Base-by-base conservation (phyloP, 139 green algal species). In the Asterochloris sp. region DNA sequence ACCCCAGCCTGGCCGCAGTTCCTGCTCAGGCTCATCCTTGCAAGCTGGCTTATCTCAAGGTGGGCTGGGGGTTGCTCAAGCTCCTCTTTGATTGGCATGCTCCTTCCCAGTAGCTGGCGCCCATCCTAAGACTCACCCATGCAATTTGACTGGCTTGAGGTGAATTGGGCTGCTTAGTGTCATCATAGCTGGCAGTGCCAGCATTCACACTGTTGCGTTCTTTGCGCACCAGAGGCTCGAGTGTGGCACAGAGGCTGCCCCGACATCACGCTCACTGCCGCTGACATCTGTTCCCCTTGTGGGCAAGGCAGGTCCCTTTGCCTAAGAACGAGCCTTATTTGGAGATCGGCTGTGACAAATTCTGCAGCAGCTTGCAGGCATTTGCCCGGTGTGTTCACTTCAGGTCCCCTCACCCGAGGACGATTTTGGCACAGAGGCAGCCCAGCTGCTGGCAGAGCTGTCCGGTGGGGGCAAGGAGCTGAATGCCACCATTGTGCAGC, bases 1-100 rank as follows among this genome's bases (percentile, higher is more conserved):
- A 95, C 29, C 69, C 89, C 14, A 85, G 85, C 13, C 83, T 98
- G 62, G 84, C 92, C 0, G 92, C 94, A 29, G 91, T 96, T 82
- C 91, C 93, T 14, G 83, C 92, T 13, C 94, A 91, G 91, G 90
- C 92, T 80, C 64, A 86, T 62, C 73, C 71, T 14, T 89, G 83
- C 26, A 62, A 74, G 27, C 85, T 96, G 15, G 92, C 92, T 8
- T 94, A 89, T 64, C 71, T 92, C 64, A 89, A 90, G 87, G 84
- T 81, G 23, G 63, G 16, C 11, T n/a, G 14, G n/a, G 4, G 67
- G 60, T 63, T 19, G 29, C 38, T 76, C 17, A 29, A 64, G 74
- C 19, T 9, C 13, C 29, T 78, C 16, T 47, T 64, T 14, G 0
- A 26, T 78, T 29, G 27, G 69, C 69, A 47, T 26, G 27, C n/a